Percentiles rank a stretch among this genome's conserved stretches.
These are phyloP conservation scores for Allomyces macrogynus DNA, from an alignment of 192 early-diverging fungal genomes.

Conservation along the genomic window DNA sequence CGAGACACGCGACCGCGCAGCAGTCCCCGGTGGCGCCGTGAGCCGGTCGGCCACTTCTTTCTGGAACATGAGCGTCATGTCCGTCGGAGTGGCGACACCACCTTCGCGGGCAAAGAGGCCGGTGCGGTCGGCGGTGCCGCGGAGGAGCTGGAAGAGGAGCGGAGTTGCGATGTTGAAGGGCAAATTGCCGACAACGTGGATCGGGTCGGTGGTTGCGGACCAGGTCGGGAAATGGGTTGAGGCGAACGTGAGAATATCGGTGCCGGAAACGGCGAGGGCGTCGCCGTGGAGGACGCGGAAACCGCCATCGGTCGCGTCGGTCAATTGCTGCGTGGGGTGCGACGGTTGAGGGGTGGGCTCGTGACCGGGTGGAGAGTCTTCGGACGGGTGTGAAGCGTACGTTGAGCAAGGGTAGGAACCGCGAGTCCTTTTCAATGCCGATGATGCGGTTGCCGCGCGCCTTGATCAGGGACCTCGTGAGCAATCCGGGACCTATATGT, in stretches of 20 bases:
- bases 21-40: constrained; percentile 23
- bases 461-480: constrained; percentile 58
- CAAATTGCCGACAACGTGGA: constrained; percentile 57
- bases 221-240: neutral
- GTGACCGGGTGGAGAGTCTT: neutral
- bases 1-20: constrained; percentile 42
- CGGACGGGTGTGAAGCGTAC: constrained; percentile 9
- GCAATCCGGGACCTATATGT: constrained; percentile 41
- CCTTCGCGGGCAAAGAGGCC: constrained; percentile 35
- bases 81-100: constrained; percentile 8
- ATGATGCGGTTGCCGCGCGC: constrained; percentile 36
- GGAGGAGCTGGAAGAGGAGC: constrained; percentile 50
- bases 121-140: constrained; percentile 22
- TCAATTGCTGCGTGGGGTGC: constrained; percentile 33
- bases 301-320: constrained; percentile 36
- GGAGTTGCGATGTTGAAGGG: constrained; percentile 58
- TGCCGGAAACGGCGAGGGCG: constrained; percentile 36
- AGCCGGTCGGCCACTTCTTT: constrained; percentile 54
- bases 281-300: constrained; percentile 41
- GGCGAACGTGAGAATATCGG: constrained; percentile 21
- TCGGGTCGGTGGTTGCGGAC: constrained; percentile 10
- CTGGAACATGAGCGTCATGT: constrained; percentile 70
- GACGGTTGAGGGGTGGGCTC: neutral
- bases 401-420: constrained; percentile 40
- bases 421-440: constrained; percentile 48